phyloP scores from a whole-genome alignment of 441 rosid genomes.

The Daphne laureola region DNA sequence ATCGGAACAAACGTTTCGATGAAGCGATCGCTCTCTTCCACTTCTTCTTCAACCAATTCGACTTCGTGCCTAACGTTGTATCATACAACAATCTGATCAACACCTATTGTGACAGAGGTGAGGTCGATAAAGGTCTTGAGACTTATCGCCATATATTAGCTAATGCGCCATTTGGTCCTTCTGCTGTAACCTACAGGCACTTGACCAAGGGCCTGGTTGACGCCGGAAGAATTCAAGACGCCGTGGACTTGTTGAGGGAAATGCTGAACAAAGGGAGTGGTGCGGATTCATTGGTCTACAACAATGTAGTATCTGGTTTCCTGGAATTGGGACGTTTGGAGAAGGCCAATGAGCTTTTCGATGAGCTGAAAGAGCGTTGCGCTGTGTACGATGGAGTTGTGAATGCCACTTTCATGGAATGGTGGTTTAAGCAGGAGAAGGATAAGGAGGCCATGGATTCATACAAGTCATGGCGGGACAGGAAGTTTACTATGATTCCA shows the following conservation, averaged over 20 bases:
- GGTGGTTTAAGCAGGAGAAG: slow-evolving; percentile 84
- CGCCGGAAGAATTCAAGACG: slow-evolving; percentile 62
- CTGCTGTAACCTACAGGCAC: slow-evolving; percentile 79
- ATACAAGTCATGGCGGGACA: slow-evolving; percentile 59
- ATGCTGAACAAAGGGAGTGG: slow-evolving; percentile 84
- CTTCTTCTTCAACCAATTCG: slow-evolving; percentile 66
- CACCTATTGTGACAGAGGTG: slow-evolving; percentile 74
- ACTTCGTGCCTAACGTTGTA: slow-evolving; percentile 77
- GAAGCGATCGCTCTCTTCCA: slow-evolving; percentile 71
- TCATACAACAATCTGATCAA: slow-evolving; percentile 87
- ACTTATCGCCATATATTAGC: slow-evolving; percentile 59
- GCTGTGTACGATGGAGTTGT: slow-evolving; percentile 84
- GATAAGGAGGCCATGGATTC: slow-evolving; percentile 84
- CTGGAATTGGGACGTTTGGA: slow-evolving; percentile 64
- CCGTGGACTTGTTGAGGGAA: slow-evolving; percentile 71
- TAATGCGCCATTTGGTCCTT: slow-evolving; percentile 70
- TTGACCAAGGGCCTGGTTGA: slow-evolving; percentile 84
- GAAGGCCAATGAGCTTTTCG: slow-evolving; percentile 82
- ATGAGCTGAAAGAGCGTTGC: slow-evolving; percentile 73
- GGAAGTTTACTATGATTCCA: slow-evolving; percentile 70
- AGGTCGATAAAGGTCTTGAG: slow-evolving; percentile 58
- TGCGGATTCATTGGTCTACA: slow-evolving; percentile 84
- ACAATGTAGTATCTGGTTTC: slow-evolving; percentile 63
- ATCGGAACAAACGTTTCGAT: slow-evolving; percentile 58
- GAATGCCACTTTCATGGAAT: slow-evolving; percentile 80